These are phyloP conservation scores for Aureobasidium vineae DNA, from an alignment of 2,329 filamentous ascomycete species.

Conservation along the genomic window DNA sequence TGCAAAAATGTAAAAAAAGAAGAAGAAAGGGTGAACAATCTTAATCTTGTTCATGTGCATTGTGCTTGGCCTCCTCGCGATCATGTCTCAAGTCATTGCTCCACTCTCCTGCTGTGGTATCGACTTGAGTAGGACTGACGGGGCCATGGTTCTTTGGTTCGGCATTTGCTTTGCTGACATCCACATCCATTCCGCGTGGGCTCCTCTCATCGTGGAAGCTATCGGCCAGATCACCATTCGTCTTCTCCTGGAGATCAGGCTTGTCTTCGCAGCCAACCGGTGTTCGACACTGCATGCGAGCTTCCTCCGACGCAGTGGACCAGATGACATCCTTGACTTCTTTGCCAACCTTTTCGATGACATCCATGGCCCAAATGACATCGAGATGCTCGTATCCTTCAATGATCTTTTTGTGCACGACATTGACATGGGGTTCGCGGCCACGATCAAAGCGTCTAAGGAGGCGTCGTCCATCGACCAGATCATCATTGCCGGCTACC, in stretches of 20 bases:
- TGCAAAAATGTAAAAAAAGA: not conserved
- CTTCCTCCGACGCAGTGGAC: constrained; percentile 64
- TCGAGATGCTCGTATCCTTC: constrained; percentile 91
- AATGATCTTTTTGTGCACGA: constrained; percentile 81
- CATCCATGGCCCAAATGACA: constrained; percentile 92
- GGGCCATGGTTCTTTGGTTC: constrained; percentile 6
- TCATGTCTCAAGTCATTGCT: constrained; percentile 20
- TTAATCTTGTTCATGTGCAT: constrained; percentile 1
- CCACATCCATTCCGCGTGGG: not conserved
- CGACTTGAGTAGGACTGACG: constrained; percentile 28
- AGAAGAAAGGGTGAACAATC: not conserved
- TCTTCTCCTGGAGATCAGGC: constrained; percentile 16
- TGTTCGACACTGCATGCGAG: constrained; percentile 58
- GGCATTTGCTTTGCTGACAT: not conserved
- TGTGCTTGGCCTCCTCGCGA: not conserved
- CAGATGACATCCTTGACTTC: constrained; percentile 81
- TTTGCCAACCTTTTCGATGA: constrained; percentile 74
- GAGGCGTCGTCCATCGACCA: constrained; percentile 78
- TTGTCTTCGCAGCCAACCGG: constrained; percentile 62
- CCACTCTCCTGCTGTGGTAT: constrained; percentile 29
- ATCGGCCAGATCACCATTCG: not conserved
- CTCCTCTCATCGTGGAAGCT: constrained; percentile 4
- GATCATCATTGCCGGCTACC: constrained; percentile 77
- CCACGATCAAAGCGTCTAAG: constrained; percentile 71
- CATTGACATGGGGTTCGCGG: constrained; percentile 73